Evolutionary conservation across 2,329 filamentous ascomycete genomes (phyloP).

Genomic region (Hymenoscyphus scutula): DNA sequence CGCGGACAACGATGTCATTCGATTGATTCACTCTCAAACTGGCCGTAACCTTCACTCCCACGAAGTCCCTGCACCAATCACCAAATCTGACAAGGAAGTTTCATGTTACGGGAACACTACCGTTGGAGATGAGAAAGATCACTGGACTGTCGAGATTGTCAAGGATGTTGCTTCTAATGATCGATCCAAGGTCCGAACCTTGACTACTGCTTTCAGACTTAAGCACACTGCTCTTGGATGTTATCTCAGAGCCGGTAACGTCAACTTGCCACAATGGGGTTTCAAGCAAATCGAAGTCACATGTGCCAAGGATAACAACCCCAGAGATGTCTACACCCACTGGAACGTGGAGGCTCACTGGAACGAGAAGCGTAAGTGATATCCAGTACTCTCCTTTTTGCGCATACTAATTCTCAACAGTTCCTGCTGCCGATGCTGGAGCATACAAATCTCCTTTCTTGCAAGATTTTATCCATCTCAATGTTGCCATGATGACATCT

Average conservation of each 20-base stretch:
- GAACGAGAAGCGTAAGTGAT: constrained; percentile 82
- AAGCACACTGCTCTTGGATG: constrained; percentile 80
- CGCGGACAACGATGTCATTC: constrained; percentile 73
- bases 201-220: constrained; percentile 90
- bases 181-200: constrained; percentile 78
- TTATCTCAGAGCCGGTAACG: constrained; percentile 92
- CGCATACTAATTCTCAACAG: constrained; percentile 47
- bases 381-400: not conserved
- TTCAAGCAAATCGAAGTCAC: constrained; percentile 99
- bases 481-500: constrained; percentile 99
- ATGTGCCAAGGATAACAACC: constrained; percentile 90
- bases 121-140: constrained; percentile 94
- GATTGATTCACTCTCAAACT: constrained; percentile 90
- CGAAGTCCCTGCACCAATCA: constrained; percentile 80
- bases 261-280: constrained; percentile 97
- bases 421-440: constrained; percentile 83
- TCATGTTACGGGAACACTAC: constrained; percentile 95
- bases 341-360: constrained; percentile 97
- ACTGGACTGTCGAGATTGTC: constrained; percentile 93
- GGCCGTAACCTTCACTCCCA: constrained; percentile 97
- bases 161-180: constrained; percentile 78
- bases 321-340: constrained; percentile 90
- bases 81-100: constrained; percentile 88
- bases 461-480: constrained; percentile 95
- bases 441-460: constrained; percentile 96